Conservation (phyloP, 768 basidiomycete genomes). For the Mycena floridula region DNA sequence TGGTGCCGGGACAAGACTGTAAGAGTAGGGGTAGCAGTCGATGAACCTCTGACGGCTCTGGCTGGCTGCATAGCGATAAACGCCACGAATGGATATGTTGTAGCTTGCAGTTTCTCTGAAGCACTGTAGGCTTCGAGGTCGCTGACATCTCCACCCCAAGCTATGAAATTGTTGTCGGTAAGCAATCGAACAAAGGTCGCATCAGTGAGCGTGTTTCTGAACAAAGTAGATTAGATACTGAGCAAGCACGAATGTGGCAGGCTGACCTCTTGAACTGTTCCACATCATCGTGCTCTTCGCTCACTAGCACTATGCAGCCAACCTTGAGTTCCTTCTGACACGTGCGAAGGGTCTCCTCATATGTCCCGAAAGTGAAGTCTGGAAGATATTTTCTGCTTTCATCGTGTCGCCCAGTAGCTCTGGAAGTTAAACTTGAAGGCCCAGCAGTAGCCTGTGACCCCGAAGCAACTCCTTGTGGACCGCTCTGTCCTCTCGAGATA, state of each 20-base stretch:
- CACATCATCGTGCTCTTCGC: slow-evolving; percentile 87
- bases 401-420: slow-evolving; percentile 18
- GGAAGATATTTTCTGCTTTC: slow-evolving; percentile 54
- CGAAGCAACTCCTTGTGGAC: slow-evolving; percentile 24
- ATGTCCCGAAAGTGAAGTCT: slow-evolving; percentile 74
- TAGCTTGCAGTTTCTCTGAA: slow-evolving; percentile 73
- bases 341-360: slow-evolving; percentile 69
- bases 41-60: slow-evolving; percentile 33
- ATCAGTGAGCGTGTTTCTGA: slow-evolving; percentile 72
- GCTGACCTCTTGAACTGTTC: slow-evolving; percentile 86
- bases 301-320: slow-evolving; percentile 77
- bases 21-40: slow-evolving; percentile 42
- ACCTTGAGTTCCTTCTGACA: slow-evolving; percentile 71
- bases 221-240: slow-evolving; percentile 1
- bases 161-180: slow-evolving; percentile 66
- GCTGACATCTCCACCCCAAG: slow-evolving; percentile 92
- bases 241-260: slow-evolving; percentile 1
- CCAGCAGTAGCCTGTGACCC: slow-evolving; percentile 30
- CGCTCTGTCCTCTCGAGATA: slow-evolving; percentile 32
- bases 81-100: slow-evolving; percentile 89
- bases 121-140: slow-evolving; percentile 77
- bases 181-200: slow-evolving; percentile 61
- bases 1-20: slow-evolving; percentile 86
- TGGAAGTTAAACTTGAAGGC: slow-evolving; percentile 40
- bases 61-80: slow-evolving; percentile 86